Evolutionary conservation across 2,329 filamentous ascomycete species (phyloP).

Genomic region (Penicillium vulpinum): DNA sequence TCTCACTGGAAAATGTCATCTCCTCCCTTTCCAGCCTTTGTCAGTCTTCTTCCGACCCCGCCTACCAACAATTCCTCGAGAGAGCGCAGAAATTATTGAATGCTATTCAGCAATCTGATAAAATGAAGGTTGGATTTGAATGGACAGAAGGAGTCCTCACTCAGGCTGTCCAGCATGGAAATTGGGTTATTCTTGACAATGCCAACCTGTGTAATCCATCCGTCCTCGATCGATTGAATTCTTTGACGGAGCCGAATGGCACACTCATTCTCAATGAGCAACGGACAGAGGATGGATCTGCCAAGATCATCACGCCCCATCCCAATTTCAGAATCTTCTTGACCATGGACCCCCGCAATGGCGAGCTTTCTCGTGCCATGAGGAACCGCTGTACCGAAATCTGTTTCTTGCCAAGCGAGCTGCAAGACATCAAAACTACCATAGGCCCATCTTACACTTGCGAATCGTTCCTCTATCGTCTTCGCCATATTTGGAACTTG

Average conservation of each 20-base stretch:
- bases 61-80: slow-evolving; percentile 51
- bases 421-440: slow-evolving; percentile 14
- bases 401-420: slow-evolving; percentile 60
- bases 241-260: slow-evolving; percentile 86
- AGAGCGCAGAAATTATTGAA: slow-evolving; percentile 55
- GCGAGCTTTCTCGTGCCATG: slow-evolving; percentile 94
- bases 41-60: slow-evolving; percentile 47
- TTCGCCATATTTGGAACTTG: slow-evolving; percentile 37
- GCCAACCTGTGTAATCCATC: slow-evolving; percentile 95
- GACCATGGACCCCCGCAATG: slow-evolving; percentile 87
- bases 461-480: slow-evolving; percentile 42
- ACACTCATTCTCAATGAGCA: slow-evolving; percentile 91
- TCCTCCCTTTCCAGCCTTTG: slow-evolving; percentile 36
- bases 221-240: slow-evolving; percentile 91
- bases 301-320: slow-evolving; percentile 77
- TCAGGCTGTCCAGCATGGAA: slow-evolving; percentile 77
- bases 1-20: slow-evolving; percentile 33
- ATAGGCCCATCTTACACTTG: slow-evolving; percentile 38
- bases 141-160: slow-evolving; percentile 95
- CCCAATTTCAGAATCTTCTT: slow-evolving; percentile 87
- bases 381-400: slow-evolving; percentile 92
- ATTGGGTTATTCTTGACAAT: slow-evolving; percentile 95
- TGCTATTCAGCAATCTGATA: slow-evolving; percentile 60
- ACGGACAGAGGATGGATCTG: slow-evolving; percentile 75
- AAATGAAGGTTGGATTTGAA: slow-evolving; percentile 73